Evolutionary conservation across 805 yeast genomes (phyloP), one percentile per base, ranked within the genome.

Genomic region (Candida cerambycidarum): DNA sequence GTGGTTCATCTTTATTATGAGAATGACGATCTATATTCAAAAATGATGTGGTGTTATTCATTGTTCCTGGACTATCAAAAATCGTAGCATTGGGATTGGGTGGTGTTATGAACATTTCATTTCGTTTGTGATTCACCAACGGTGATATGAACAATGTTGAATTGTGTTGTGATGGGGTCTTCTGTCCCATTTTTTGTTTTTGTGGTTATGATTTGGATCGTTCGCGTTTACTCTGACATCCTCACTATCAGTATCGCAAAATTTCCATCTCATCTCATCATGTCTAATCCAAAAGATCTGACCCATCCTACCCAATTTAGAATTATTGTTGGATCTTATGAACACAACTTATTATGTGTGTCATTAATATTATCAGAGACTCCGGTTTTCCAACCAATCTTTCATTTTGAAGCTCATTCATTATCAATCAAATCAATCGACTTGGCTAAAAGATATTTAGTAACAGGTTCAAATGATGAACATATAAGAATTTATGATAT

Each of bases 341-440:
- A 93, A 66, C 99, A 93, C 66, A 88, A 89, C 48, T 65, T 93
- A 36, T 67, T 90, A 31, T 89, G 97, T 70, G 67, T 88, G 33
- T 75, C 82, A n/a, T 54, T 88, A 18, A 76, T 80, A 46, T 54
- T 56, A 1, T 44, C 42, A 10, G 45, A 55, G n/a, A 33, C 51
- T 6, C 82, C 89, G 1, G 72, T 87, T 8, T 93, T 93, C 67
- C 89, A 89, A 35, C 96, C 98, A 2, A 83, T 93, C 32, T 93
- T 93, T 71, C 97, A 93, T 62, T 92, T 93, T 65, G 89, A 92
- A 54, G 96, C 99, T 1, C 99, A 93, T 64, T 73, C 96, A 0
- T 74, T 89, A 39, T 85, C 97, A 27, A 88, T 93, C 43, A 84
- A 90, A 61, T 76, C 93, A 37, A 73, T 93, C 51, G 97, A 92